Percentiles rank a stretch among this genome's conserved stretches.
phyloP scores from a whole-genome alignment of 2,329 filamentous ascomycete species.

The Fusarium austroafricanum region DNA sequence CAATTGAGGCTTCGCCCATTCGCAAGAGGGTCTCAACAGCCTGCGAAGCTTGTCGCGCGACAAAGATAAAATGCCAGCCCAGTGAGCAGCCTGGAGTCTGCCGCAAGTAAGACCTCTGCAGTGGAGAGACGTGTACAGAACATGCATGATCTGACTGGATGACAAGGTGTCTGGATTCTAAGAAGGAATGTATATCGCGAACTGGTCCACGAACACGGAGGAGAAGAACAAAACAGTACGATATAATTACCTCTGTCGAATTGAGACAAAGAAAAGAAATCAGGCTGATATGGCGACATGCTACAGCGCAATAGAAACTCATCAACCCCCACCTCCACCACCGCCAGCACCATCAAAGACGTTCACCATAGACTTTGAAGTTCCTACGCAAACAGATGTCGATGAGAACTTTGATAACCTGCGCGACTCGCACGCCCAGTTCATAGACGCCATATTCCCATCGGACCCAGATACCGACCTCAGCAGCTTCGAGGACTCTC shows the following conservation, averaged over 20 bases:
- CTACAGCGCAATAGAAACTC: slow-evolving; percentile 36
- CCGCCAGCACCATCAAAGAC: slow-evolving; percentile 58
- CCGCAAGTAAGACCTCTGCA: slow-evolving; percentile 57
- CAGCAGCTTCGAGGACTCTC: slow-evolving; percentile 35
- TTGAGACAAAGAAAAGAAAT: too few species aligned
- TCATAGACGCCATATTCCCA: slow-evolving; percentile 56
- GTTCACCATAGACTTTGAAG: slow-evolving; percentile 64
- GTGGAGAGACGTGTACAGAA: not conserved
- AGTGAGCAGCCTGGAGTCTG: slow-evolving; percentile 62
- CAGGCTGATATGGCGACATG: not conserved
- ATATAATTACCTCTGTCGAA: not conserved
- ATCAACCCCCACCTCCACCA: slow-evolving; percentile 43
- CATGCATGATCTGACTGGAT: slow-evolving; percentile 2
- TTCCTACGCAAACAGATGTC: slow-evolving; percentile 55
- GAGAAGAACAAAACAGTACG: slow-evolving; percentile 57
- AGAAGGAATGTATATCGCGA: slow-evolving; percentile 65
- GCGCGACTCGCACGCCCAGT: slow-evolving; percentile 56
- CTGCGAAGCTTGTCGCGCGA: slow-evolving; percentile 65
- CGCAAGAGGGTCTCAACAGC: slow-evolving; percentile 55
- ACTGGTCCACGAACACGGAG: slow-evolving; percentile 63
- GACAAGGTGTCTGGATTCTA: slow-evolving; percentile 62
- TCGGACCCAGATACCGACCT: slow-evolving; percentile 40
- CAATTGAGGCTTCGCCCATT: slow-evolving; percentile 13
- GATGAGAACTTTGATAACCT: slow-evolving; percentile 57
- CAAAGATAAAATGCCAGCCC: slow-evolving; percentile 65